phyloP scores from a whole-genome alignment of 441 rosid genomes.

The California macrophylla region DNA sequence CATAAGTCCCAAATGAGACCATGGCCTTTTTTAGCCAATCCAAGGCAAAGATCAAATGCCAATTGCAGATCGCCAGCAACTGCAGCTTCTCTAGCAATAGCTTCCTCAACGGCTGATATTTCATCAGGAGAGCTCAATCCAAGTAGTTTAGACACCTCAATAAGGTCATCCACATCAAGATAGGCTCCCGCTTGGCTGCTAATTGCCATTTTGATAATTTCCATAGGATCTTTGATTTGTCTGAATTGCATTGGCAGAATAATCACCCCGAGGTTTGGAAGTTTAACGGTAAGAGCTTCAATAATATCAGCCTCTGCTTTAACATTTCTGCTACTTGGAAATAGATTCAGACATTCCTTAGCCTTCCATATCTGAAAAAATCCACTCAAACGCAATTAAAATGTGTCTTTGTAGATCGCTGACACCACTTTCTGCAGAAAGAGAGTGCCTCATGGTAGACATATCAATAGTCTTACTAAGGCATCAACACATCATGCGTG shows the following conservation, averaged over 20 bases:
- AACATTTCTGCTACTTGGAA: conserved; percentile 72
- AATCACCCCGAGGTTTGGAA: conserved; percentile 89
- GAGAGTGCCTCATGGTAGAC: not conserved
- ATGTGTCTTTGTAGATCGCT: not conserved
- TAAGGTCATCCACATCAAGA: conserved; percentile 76
- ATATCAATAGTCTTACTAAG: not conserved
- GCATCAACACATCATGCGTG: not conserved
- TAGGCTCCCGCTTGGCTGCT: conserved; percentile 85
- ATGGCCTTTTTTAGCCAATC: conserved; percentile 78
- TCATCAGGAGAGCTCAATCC: conserved; percentile 77
- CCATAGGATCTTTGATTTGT: conserved; percentile 94
- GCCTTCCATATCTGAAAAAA: conserved; percentile 88
- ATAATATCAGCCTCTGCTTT: conserved; percentile 77
- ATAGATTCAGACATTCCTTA: conserved; percentile 80
- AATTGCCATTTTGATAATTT: conserved; percentile 90
- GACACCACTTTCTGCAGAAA: not conserved
- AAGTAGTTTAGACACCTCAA: conserved; percentile 91
- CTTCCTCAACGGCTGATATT: conserved; percentile 77
- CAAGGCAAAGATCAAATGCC: conserved; percentile 90
- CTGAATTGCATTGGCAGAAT: conserved; percentile 87
- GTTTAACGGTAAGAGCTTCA: conserved; percentile 79
- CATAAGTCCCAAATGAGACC: conserved; percentile 95
- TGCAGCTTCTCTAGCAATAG: conserved; percentile 98
- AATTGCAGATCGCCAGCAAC: conserved; percentile 93
- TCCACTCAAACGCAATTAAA: conserved; percentile 13